A percentile compares a stretch with the other conserved stretches of the same genome.
These are phyloP conservation scores for Pyrenopolyporus hunteri DNA, from an alignment of 495 filamentous ascomycete genomes.

Conservation along the genomic window DNA sequence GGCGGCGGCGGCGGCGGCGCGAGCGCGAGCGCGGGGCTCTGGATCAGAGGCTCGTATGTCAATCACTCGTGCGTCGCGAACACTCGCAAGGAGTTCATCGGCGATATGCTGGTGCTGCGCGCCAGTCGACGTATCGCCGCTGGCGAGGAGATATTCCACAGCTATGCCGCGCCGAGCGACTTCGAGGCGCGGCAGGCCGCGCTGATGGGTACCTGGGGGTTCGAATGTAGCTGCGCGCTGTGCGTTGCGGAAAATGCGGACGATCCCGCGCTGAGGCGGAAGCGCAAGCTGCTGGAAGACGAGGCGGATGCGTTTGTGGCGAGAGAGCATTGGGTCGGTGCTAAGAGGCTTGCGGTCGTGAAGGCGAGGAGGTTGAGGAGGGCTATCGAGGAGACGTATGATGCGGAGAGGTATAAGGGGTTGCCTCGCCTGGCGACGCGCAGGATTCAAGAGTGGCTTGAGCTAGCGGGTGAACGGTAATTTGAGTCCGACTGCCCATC, in stretches of 20 bases:
- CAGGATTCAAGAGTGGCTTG: slow-evolving; percentile 43
- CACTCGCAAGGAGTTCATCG: slow-evolving; percentile 53
- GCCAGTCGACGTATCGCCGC: slow-evolving; percentile 50
- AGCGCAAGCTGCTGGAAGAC: slow-evolving; percentile 37
- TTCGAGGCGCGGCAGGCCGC: slow-evolving; percentile 21
- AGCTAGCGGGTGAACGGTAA: slow-evolving; percentile 7
- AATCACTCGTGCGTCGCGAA: slow-evolving; percentile 61
- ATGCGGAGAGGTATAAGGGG: slow-evolving; percentile 40
- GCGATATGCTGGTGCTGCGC: slow-evolving; percentile 62
- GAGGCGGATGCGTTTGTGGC: slow-evolving; percentile 42
- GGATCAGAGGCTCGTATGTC: slow-evolving; percentile 56
- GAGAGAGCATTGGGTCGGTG: slow-evolving; percentile 32
- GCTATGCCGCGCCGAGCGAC: slow-evolving; percentile 11
- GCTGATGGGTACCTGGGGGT: slow-evolving; percentile 47
- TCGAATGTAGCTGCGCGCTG: slow-evolving; percentile 51
- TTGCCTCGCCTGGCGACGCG: slow-evolving; percentile 37
- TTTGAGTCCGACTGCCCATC: too few species aligned
- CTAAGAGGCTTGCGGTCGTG: slow-evolving; percentile 35
- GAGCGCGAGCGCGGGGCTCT: slow-evolving; percentile 52
- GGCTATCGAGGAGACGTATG: slow-evolving; percentile 43
- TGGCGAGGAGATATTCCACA: slow-evolving; percentile 53
- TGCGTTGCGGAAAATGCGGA: slow-evolving; percentile 45
- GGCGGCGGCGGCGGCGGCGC: slow-evolving; percentile 31
- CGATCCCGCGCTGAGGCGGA: slow-evolving; percentile 36
- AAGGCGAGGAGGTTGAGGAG: slow-evolving; percentile 38